These are phyloP conservation scores for Malassezia japonica DNA, from an alignment of 1,284 basidiomycete genomes.

Conservation along the genomic window DNA sequence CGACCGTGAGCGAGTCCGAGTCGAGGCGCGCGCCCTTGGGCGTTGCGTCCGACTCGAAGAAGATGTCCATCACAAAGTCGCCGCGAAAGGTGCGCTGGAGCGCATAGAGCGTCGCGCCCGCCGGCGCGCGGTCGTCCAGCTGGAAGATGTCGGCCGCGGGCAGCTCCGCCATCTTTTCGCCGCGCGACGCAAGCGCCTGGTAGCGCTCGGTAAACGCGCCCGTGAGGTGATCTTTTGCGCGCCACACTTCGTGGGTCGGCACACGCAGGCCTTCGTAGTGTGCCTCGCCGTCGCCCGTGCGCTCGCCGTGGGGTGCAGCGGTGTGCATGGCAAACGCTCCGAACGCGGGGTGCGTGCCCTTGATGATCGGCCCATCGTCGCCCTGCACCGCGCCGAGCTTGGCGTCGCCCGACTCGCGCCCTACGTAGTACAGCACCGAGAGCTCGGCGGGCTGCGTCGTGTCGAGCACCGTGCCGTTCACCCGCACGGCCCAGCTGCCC, in stretches of 20 bases:
- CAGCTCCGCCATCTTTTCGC: slow-evolving; percentile 15
- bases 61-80: slow-evolving; percentile 73
- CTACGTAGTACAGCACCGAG: slow-evolving; percentile 73
- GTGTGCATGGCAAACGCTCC: slow-evolving; percentile 72
- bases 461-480: slow-evolving; percentile 71
- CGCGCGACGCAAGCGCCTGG: slow-evolving; percentile 53
- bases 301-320: slow-evolving; percentile 56
- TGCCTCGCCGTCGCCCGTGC: slow-evolving; percentile 57
- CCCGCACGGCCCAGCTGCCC: slow-evolving; percentile 75
- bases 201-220: slow-evolving; percentile 59
- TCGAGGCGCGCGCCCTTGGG: slow-evolving; percentile 58
- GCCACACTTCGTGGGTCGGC: slow-evolving; percentile 64
- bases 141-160: slow-evolving; percentile 67
- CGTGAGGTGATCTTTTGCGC: slow-evolving; percentile 69
- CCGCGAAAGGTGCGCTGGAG: slow-evolving; percentile 74
- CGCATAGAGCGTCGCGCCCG: slow-evolving; percentile 68
- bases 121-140: slow-evolving; percentile 63
- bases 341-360: slow-evolving; percentile 64
- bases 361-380: slow-evolving; percentile 53
- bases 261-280: slow-evolving; percentile 63
- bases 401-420: slow-evolving; percentile 60
- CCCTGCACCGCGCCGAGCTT: slow-evolving; percentile 57
- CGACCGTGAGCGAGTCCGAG: slow-evolving; percentile 55
- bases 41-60: slow-evolving; percentile 63
- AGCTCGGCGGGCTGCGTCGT: slow-evolving; percentile 53